A percentile compares a stretch with the other conserved stretches of the same genome.
Evolutionary conservation across 345 rosid species (phyloP).

Genomic region (Populus alba): DNA sequence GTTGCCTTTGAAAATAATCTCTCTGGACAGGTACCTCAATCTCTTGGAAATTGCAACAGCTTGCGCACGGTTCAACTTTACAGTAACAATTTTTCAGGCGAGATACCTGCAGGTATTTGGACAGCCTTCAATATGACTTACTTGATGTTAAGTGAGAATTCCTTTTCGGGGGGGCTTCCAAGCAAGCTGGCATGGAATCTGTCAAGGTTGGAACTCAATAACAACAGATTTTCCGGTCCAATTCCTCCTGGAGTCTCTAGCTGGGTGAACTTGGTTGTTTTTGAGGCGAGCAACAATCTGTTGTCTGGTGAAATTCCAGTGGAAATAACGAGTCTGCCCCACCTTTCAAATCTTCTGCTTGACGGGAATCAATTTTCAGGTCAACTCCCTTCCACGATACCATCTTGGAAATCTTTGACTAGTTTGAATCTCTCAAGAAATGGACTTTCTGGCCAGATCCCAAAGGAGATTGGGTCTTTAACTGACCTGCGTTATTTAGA

Average conservation of each 20-base stretch:
- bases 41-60: slow-evolving; percentile 57
- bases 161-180: slow-evolving; percentile 67
- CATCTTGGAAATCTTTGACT: slow-evolving; percentile 59
- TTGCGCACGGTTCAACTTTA: slow-evolving; percentile 61
- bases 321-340: slow-evolving; percentile 55
- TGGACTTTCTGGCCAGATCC: slow-evolving; percentile 65
- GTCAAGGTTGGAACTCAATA: slow-evolving; percentile 59
- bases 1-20: slow-evolving; percentile 64
- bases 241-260: slow-evolving; percentile 49
- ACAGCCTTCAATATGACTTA: slow-evolving; percentile 42
- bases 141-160: slow-evolving; percentile 58
- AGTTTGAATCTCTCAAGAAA: slow-evolving; percentile 58
- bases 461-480: slow-evolving; percentile 54
- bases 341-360: slow-evolving; percentile 40
- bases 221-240: slow-evolving; percentile 71
- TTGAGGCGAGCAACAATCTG: slow-evolving; percentile 65
- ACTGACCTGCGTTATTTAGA: slow-evolving; percentile 52
- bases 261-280: slow-evolving; percentile 53
- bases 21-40: slow-evolving; percentile 58
- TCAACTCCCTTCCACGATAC: slow-evolving; percentile 52
- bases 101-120: slow-evolving; percentile 74
- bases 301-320: slow-evolving; percentile 60
- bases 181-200: slow-evolving; percentile 56
- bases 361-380: slow-evolving; percentile 66
- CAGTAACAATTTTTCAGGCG: slow-evolving; percentile 69